phyloP scores from a whole-genome alignment of 1,139 yeast genomes.

The Geotrichum reessii region DNA sequence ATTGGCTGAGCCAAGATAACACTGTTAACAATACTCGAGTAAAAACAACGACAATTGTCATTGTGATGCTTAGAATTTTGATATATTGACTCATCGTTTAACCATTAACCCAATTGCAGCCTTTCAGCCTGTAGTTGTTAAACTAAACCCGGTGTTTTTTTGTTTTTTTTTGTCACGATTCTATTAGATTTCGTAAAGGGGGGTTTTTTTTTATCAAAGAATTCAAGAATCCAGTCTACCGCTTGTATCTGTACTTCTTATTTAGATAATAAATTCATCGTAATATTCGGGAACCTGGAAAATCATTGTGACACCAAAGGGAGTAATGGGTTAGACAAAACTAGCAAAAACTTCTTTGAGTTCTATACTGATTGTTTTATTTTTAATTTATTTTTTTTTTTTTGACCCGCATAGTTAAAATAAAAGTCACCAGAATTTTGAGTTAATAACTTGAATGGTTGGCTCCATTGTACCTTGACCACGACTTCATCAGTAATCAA shows the following conservation, averaged over 20 bases:
- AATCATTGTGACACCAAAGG: neutral
- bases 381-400: too few species aligned
- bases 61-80: neutral
- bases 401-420: too few species aligned
- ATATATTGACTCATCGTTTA: neutral
- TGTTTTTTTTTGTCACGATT: too few species aligned
- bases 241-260: neutral
- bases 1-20: neutral
- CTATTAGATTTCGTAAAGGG: too few species aligned
- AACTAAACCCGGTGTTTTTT: too few species aligned
- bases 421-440: too few species aligned
- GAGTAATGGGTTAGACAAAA: neutral
- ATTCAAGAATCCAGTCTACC: neutral
- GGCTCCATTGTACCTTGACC: too few species aligned
- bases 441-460: too few species aligned
- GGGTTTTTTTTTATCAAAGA: neutral
- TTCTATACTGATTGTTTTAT: too few species aligned
- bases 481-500: too few species aligned
- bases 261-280: neutral
- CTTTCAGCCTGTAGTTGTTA: neutral
- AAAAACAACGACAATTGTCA: neutral
- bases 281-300: neutral
- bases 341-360: neutral
- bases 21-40: neutral
- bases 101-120: neutral